Percentiles rank a stretch among this genome's conserved stretches.
phyloP scores from a whole-genome alignment of 2,329 filamentous ascomycete species.

The Xylariaceae sp. region DNA sequence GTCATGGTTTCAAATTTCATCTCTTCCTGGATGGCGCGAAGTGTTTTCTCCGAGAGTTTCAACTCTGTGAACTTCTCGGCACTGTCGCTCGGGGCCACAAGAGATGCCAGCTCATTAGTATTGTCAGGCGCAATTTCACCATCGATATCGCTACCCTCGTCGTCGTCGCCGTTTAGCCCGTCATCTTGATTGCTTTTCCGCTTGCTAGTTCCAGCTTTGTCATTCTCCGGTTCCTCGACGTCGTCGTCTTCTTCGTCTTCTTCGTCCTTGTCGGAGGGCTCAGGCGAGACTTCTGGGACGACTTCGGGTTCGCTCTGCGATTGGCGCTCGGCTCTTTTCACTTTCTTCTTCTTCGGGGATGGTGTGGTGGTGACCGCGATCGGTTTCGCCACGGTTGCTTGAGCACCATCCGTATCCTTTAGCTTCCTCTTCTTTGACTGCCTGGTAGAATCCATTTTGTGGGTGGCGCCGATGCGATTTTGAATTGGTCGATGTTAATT shows the following conservation, averaged over 20 bases:
- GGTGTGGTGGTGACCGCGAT: constrained; percentile 28
- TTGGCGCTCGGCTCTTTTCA: constrained; percentile 34
- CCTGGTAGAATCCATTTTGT: constrained; percentile 28
- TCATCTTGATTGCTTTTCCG: constrained; percentile 20
- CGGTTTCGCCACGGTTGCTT: constrained; percentile 27
- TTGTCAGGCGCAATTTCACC: constrained; percentile 32
- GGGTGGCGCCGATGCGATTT: background rate
- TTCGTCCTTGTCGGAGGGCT: constrained; percentile 20
- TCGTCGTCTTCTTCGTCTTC: constrained; percentile 21
- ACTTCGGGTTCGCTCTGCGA: constrained; percentile 11
- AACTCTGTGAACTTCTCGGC: constrained; percentile 72
- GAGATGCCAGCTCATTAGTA: constrained; percentile 48
- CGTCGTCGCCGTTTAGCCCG: constrained; percentile 19
- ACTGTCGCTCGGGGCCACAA: constrained; percentile 51
- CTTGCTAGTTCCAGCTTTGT: constrained; percentile 10
- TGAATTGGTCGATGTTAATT: background rate
- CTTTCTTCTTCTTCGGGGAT: constrained; percentile 44
- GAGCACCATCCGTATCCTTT: constrained; percentile 30
- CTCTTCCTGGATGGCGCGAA: constrained; percentile 70
- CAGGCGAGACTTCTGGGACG: constrained; percentile 8
- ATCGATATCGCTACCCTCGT: constrained; percentile 18
- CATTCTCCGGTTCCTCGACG: constrained; percentile 11
- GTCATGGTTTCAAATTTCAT: constrained; percentile 98
- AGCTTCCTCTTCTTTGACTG: constrained; percentile 41
- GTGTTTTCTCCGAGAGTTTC: constrained; percentile 80